Conservation (phyloP, 1,284 basidiomycete genomes). For the Fistulinella staudtii region DNA sequence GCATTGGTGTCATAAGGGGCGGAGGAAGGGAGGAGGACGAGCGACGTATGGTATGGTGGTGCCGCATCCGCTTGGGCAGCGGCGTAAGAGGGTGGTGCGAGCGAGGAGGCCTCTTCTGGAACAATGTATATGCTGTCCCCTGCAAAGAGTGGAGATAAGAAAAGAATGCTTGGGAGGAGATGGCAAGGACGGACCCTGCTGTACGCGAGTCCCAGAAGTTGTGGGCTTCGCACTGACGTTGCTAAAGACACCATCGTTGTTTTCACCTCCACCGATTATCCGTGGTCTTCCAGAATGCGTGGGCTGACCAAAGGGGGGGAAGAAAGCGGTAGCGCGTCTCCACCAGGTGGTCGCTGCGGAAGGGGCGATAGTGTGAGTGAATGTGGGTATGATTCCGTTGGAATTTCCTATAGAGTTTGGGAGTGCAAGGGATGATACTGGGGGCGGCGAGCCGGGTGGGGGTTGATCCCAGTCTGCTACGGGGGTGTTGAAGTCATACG, state of each 20-base stretch:
- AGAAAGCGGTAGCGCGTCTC: constrained; percentile 54
- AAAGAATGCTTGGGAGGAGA: background rate
- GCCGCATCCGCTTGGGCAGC: constrained; percentile 91
- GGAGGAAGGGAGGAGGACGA: constrained; percentile 76
- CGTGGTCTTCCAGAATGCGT: constrained; percentile 7
- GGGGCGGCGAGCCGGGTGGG: constrained; percentile 82
- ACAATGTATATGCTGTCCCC: constrained; percentile 71
- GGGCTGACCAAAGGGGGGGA: constrained; percentile 54
- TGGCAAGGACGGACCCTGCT: constrained; percentile 52
- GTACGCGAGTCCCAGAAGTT: constrained; percentile 51
- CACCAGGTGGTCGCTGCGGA: constrained; percentile 41
- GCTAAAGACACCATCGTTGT: constrained; percentile 93
- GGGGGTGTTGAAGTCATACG: constrained; percentile 84
- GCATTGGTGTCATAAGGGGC: constrained; percentile 39
- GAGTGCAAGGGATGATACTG: constrained; percentile 55
- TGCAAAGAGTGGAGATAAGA: constrained; percentile 27
- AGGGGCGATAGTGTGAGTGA: constrained; percentile 36
- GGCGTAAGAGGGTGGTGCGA: constrained; percentile 87
- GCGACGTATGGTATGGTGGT: constrained; percentile 98
- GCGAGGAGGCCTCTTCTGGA: constrained; percentile 77
- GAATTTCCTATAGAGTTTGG: constrained; percentile 76
- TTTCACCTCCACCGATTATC: constrained; percentile 66
- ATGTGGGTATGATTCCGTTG: constrained; percentile 71
- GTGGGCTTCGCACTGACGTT: constrained; percentile 92
- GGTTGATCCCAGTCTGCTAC: constrained; percentile 72